Conservation (phyloP, 2,329 filamentous ascomycete genomes). For the Paramyrothecium sp. region DNA sequence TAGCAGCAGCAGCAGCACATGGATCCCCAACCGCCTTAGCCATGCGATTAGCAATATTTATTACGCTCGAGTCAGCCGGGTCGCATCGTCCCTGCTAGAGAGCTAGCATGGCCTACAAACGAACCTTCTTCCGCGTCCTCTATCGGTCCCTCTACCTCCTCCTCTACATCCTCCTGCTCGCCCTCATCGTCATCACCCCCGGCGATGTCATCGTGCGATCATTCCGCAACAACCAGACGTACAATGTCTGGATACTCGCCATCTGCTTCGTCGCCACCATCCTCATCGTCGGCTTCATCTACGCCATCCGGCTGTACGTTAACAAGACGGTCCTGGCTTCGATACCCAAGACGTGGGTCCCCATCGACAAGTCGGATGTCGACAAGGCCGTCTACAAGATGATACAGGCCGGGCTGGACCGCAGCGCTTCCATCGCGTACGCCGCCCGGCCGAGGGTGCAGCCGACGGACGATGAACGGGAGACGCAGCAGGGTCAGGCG, state of each 20-base stretch:
- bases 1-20: constrained; percentile 6
- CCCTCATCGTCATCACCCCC: constrained; percentile 76
- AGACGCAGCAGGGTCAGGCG: constrained; percentile 8
- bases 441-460: constrained; percentile 43
- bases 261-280: constrained; percentile 74
- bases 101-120: constrained; percentile 26
- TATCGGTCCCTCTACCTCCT: constrained; percentile 78
- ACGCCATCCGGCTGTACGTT: constrained; percentile 81
- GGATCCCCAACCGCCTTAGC: constrained; percentile 18
- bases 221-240: constrained; percentile 61
- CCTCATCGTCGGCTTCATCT: constrained; percentile 71
- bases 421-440: constrained; percentile 80
- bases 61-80: constrained; percentile 8
- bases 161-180: constrained; percentile 70
- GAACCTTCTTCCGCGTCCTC: constrained; percentile 71
- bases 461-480: constrained; percentile 13
- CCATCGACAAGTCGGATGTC: constrained; percentile 82
- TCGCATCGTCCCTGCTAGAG: constrained; percentile 3
- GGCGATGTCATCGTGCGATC: constrained; percentile 80
- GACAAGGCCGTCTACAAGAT: constrained; percentile 71
- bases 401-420: constrained; percentile 68
- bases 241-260: constrained; percentile 81
- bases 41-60: constrained; percentile 19
- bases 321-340: constrained; percentile 75
- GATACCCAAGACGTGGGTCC: constrained; percentile 86